Base-by-base conservation (phyloP, 2,329 filamentous ascomycete species). In the Sporothrix euskadiensis region DNA sequence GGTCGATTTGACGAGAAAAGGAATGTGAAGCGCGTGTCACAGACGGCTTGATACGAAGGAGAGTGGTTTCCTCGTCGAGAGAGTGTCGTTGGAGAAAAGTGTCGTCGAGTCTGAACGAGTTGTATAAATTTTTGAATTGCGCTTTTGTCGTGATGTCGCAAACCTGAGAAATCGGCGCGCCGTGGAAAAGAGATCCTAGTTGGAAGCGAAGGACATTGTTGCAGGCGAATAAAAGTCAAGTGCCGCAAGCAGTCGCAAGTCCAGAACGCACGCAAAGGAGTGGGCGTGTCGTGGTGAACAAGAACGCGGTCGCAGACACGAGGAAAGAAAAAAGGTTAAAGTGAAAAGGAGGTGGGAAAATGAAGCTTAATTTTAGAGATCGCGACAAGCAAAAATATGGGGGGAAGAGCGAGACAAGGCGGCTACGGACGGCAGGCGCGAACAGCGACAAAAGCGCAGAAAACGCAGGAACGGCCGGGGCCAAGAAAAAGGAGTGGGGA, bases 281-380 rank as follows among this genome's bases (percentile, higher is more conserved):
- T 47, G 61, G 61, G 39, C 61, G 61, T 66, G 65, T 52, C 65
- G 65, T 32, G 26, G 16, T 12, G 19, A 30, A 56, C 9, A 47
- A 35, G 61, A 49, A 16, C 49, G 66, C 30, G 30, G 47, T 26
- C 19, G 66, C 30, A 39, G 47, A 68, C 22, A 35, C 22, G n/a
- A 49, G 10, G 41, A 56, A 52, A 69, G 8, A 52, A 56, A 69
- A 8, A 68, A 56, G 49, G 44, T 49, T n/a, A 49, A 52, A 35
- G 16, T 26, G 30, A 54, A 32, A 30, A 14, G 8, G 14, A 44
- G 22, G n/a, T 22, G 39, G n/a, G 22, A 41, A 69, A 69, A 52
- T 26, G 47, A 69, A 69, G 65, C 65, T 69, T 69, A 54, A 69
- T 69, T 69, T 69, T 54, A 39, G 22, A 49, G 65, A 69, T 54